Evolutionary conservation across 2,329 filamentous ascomycete species (phyloP).

Genomic region (Cercospora berteroae): DNA sequence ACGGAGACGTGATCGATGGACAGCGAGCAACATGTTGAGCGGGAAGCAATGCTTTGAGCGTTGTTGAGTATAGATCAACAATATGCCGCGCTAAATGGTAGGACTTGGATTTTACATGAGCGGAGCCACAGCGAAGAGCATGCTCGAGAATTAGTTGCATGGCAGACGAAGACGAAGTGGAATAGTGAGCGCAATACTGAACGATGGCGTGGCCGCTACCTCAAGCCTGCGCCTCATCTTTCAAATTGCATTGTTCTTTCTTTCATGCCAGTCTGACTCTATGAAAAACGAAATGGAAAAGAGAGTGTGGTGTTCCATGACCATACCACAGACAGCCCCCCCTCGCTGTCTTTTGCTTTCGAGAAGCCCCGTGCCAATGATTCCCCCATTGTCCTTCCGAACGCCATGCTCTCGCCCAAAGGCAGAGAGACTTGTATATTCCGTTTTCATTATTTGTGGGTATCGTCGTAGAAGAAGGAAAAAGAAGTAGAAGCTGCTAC

Average conservation of each 20-base stretch:
- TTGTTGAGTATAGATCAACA: background rate
- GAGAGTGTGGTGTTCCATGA: constrained; percentile 3
- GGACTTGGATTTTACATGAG: background rate
- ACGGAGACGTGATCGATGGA: background rate
- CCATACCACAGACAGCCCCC: background rate
- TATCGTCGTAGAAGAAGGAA: background rate
- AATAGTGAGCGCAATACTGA: background rate
- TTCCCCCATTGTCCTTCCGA: too few species aligned
- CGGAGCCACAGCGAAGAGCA: background rate
- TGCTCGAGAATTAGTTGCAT: background rate
- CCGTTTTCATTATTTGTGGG: background rate
- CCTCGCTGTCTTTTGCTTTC: too few species aligned
- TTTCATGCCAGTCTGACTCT: constrained; percentile 5
- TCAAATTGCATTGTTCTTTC: background rate
- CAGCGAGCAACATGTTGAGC: background rate
- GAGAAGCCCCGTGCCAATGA: too few species aligned
- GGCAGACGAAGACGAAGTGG: background rate
- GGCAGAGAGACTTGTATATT: background rate
- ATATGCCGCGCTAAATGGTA: background rate
- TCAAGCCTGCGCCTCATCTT: background rate
- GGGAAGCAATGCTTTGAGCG: background rate
- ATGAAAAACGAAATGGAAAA: constrained; percentile 11
- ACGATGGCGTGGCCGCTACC: background rate
- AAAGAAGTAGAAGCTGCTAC: background rate
- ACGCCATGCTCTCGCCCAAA: constrained; percentile 9